Conservation (phyloP, 345 rosid species). For the Geranium rotundifolium region DNA sequence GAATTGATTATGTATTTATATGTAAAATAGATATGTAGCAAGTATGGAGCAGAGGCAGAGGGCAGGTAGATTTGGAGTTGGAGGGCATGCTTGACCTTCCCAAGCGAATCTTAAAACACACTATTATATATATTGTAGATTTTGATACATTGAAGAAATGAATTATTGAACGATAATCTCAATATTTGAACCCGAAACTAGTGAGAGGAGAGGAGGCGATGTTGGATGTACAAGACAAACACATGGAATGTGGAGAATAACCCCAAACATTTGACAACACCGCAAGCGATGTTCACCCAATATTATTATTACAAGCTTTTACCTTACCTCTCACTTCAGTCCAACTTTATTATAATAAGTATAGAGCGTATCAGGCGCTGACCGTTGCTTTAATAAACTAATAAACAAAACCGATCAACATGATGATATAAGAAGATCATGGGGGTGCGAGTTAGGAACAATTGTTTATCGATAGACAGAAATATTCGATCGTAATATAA, state of each 20-base stretch:
- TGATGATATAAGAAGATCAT: background rate
- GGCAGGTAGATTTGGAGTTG: too few relatives aligned
- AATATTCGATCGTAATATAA: background rate
- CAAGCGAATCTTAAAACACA: too few relatives aligned
- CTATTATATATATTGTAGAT: too few relatives aligned
- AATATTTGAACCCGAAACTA: too few relatives aligned
- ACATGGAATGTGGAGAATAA: conserved; percentile 28
- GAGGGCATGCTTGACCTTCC: too few relatives aligned
- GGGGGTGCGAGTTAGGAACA: background rate
- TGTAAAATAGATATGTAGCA: too few relatives aligned
- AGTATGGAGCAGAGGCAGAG: too few relatives aligned
- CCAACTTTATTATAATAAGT: conserved; percentile 14
- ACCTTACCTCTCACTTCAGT: background rate
- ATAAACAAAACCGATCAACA: conserved; percentile 18
- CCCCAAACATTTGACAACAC: conserved; percentile 15
- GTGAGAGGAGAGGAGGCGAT: too few relatives aligned
- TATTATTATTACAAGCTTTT: conserved; percentile 11
- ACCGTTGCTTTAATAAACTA: conserved; percentile 23
- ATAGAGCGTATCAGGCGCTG: conserved; percentile 95
- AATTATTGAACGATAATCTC: too few relatives aligned
- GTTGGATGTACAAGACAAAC: conserved; percentile 40
- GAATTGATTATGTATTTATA: too few relatives aligned
- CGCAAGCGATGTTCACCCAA: conserved; percentile 27
- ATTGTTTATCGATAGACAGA: background rate
- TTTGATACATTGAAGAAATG: too few relatives aligned